Percentiles rank a stretch among this genome's conserved stretches.
Conservation (phyloP, 306 rosid genomes). For the Calophaca sinica region DNA sequence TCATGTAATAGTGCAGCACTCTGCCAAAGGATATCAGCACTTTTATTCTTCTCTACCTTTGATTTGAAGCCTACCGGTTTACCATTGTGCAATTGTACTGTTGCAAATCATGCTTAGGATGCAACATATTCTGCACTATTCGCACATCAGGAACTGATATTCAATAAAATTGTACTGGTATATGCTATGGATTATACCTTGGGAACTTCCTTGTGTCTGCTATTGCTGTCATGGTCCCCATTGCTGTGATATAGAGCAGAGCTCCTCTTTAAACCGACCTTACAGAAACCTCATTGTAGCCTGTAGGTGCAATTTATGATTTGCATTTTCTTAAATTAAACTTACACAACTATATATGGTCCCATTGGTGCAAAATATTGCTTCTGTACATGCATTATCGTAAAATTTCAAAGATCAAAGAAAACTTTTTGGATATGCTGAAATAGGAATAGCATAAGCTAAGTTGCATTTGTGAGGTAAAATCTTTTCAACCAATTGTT, state of each 20-base stretch:
- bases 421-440: conserved; percentile 37
- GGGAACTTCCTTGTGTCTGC: conserved; percentile 40
- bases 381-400: not conserved
- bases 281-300: not conserved
- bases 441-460: conserved; percentile 34
- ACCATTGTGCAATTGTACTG: not conserved
- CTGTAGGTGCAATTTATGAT: not conserved
- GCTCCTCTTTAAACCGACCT: not conserved
- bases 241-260: not conserved
- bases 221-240: conserved; percentile 12
- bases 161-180: conserved; percentile 38
- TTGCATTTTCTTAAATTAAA: not conserved
- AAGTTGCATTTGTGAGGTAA: not conserved
- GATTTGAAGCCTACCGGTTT: not conserved
- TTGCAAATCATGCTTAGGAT: conserved; percentile 7
- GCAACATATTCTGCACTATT: conserved; percentile 14
- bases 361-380: not conserved
- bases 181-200: conserved; percentile 52
- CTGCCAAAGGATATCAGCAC: conserved; percentile 36
- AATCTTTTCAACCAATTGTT: conserved; percentile 25
- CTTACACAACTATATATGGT: not conserved
- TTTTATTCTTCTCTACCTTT: conserved; percentile 38
- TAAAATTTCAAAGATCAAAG: not conserved
- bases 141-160: conserved; percentile 35
- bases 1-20: not conserved